These are phyloP conservation scores for Lagenaria siceraria DNA, from an alignment of 306 rosid species.

Conservation along the genomic window DNA sequence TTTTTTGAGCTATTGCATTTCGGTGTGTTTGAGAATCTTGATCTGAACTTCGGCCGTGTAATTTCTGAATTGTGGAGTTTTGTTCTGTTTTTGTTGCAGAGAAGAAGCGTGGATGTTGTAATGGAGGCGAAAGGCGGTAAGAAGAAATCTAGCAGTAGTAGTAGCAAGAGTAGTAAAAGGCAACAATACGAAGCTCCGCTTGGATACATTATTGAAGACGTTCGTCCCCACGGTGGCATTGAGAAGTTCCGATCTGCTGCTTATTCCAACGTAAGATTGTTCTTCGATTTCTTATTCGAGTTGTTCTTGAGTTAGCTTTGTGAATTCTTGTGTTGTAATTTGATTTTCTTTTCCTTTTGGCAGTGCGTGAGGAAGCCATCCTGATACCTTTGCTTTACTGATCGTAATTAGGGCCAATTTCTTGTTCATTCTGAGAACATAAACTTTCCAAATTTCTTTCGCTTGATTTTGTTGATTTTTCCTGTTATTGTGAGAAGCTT, in stretches of 20 bases:
- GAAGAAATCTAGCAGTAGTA: constrained; percentile 29
- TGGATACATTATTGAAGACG: constrained; percentile 55
- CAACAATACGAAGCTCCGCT: constrained; percentile 45
- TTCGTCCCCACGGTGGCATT: constrained; percentile 62
- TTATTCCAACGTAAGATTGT: constrained; percentile 42
- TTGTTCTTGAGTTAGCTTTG: neutral
- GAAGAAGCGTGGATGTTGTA: constrained; percentile 40
- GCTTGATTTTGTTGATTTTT: neutral
- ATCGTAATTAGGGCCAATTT: neutral
- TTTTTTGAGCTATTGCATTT: neutral
- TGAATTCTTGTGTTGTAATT: neutral
- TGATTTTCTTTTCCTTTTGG: neutral
- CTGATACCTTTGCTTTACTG: constrained; percentile 9
- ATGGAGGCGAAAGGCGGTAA: constrained; percentile 47
- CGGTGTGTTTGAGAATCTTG: neutral
- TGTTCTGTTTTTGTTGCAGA: neutral
- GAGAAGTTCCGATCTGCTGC: constrained; percentile 51
- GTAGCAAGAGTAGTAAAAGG: constrained; percentile 15
- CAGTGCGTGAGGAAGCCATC: constrained; percentile 56
- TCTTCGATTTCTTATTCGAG: neutral
- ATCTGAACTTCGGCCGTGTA: neutral
- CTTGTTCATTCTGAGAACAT: neutral
- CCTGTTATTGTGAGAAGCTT: neutral
- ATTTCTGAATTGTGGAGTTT: neutral
- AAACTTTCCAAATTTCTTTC: neutral